phyloP scores from a whole-genome alignment of 176 grass and related monocot species.

The Urochloa ruziziensis region DNA sequence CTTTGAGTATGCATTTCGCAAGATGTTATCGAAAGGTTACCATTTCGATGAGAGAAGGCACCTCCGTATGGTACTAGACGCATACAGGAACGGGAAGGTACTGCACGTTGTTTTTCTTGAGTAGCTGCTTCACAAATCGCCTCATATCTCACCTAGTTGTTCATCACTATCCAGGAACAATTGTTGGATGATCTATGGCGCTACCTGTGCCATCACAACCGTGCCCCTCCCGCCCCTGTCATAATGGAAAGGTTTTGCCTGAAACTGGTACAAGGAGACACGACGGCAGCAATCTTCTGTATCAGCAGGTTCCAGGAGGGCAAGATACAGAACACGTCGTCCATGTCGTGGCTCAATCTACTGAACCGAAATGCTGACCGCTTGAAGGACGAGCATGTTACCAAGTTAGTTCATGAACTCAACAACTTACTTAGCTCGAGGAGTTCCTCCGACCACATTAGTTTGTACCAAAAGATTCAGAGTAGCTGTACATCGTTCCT shows the following conservation, averaged over 20 bases:
- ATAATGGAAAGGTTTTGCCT: constrained; percentile 93
- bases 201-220: constrained; percentile 47
- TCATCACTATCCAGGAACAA: constrained; percentile 52
- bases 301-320: constrained; percentile 53
- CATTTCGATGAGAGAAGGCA: constrained; percentile 77
- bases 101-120: not conserved
- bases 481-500: constrained; percentile 60
- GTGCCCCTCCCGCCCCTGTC: constrained; percentile 62
- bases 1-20: constrained; percentile 62
- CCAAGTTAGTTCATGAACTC: constrained; percentile 48
- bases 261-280: constrained; percentile 71
- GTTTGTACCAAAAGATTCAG: constrained; percentile 57
- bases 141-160: constrained; percentile 28
- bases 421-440: constrained; percentile 34
- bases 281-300: constrained; percentile 46
- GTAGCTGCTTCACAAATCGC: not conserved
- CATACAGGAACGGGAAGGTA: constrained; percentile 88
- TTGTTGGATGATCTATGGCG: constrained; percentile 68
- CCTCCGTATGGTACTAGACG: constrained; percentile 66
- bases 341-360: constrained; percentile 66
- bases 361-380: constrained; percentile 43
- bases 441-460: constrained; percentile 12
- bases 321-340: constrained; percentile 52
- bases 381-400: constrained; percentile 50
- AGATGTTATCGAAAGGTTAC: constrained; percentile 66